phyloP scores from a whole-genome alignment of 1,284 basidiomycete genomes.

The Bondarzewia mesenterica region DNA sequence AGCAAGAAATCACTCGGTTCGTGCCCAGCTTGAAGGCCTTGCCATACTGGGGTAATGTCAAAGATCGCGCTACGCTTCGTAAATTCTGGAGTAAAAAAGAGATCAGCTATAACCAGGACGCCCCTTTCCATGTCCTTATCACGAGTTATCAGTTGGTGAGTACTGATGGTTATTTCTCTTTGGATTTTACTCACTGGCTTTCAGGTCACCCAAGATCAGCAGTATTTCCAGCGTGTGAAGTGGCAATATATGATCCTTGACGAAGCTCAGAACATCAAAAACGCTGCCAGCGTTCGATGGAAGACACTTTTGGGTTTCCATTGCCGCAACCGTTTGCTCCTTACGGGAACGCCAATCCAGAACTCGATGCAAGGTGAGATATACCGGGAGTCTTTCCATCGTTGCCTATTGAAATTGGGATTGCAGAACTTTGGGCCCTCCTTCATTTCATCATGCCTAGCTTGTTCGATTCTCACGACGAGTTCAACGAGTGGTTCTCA shows the following conservation, averaged over 20 bases:
- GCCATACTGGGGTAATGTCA: conserved; percentile 98
- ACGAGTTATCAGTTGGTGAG: conserved; percentile 94
- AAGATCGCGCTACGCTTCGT: conserved; percentile 89
- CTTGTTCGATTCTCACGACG: conserved; percentile 97
- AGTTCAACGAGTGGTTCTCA: conserved; percentile 99
- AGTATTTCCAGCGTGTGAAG: conserved; percentile 96
- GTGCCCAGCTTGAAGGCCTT: conserved; percentile 91
- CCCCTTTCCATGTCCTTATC: conserved; percentile 95
- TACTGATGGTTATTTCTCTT: conserved; percentile 10
- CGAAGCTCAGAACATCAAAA: conserved; percentile 99
- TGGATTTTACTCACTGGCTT: conserved; percentile 2
- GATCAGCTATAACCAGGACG: conserved; percentile 91
- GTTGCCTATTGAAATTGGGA: conserved; percentile 5
- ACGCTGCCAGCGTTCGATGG: conserved; percentile 95
- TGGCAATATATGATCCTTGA: conserved; percentile 99
- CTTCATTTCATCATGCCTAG: conserved; percentile 99
- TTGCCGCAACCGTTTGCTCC: conserved; percentile 89
- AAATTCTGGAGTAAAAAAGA: conserved; percentile 99
- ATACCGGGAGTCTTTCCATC: not conserved
- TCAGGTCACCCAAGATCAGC: conserved; percentile 92
- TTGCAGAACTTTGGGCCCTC: conserved; percentile 93
- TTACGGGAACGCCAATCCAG: conserved; percentile 98
- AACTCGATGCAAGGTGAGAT: conserved; percentile 96
- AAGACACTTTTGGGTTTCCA: conserved; percentile 95
- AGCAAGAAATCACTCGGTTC: conserved; percentile 95